Evolutionary conservation across 768 basidiomycete species (phyloP).

Genomic region (Collybia nuda): DNA sequence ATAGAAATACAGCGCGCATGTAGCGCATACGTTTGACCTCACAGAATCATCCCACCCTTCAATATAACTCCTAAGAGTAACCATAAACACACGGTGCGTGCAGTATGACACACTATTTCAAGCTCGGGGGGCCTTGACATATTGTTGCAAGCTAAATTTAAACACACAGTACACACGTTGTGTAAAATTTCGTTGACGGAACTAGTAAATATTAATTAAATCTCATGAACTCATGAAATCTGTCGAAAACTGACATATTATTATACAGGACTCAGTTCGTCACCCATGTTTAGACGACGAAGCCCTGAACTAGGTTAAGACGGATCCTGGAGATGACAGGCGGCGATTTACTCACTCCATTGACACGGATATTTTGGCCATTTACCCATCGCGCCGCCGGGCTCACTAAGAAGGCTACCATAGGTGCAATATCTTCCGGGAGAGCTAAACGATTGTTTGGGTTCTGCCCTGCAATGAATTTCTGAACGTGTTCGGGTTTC

Average conservation of each 20-base stretch:
- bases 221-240: too few relatives aligned
- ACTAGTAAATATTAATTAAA: too few relatives aligned
- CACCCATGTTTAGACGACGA: conserved; percentile 3
- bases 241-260: not conserved
- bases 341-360: conserved; percentile 43
- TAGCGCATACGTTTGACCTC: too few relatives aligned
- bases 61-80: too few relatives aligned
- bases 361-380: conserved; percentile 55
- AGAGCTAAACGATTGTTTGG: conserved; percentile 46
- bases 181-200: too few relatives aligned
- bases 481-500: conserved; percentile 46
- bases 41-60: too few relatives aligned
- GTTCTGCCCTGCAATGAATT: conserved; percentile 41
- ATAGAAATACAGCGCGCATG: too few relatives aligned
- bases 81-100: too few relatives aligned
- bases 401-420: conserved; percentile 53
- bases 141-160: too few relatives aligned
- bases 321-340: not conserved
- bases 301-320: conserved; percentile 1
- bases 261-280: not conserved
- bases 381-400: conserved; percentile 57
- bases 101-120: too few relatives aligned
- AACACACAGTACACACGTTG: too few relatives aligned
- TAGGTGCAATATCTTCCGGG: conserved; percentile 53
- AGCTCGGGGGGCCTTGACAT: too few relatives aligned